Conservation (phyloP, 345 rosid species). For the Viola odorata region DNA sequence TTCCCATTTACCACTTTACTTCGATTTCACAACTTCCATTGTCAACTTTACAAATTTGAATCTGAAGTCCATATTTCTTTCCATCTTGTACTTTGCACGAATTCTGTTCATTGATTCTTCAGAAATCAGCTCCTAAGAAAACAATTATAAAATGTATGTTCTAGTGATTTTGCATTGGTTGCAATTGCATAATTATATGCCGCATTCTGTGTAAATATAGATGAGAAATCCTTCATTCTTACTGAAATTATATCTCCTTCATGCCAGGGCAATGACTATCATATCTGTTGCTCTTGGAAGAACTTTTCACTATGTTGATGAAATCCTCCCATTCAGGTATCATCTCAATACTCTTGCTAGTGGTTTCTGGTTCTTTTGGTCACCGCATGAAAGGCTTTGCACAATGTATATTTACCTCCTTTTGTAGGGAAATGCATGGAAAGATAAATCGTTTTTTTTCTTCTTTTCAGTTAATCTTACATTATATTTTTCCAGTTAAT, state of each 20-base stretch:
- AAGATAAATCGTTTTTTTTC: neutral
- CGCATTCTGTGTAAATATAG: conserved; percentile 3
- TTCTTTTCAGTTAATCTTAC: neutral
- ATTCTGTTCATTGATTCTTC: neutral
- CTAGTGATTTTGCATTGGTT: neutral
- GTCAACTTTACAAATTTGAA: neutral
- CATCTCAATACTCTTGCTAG: too few species aligned
- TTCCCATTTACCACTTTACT: neutral
- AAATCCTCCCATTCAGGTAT: conserved; percentile 87
- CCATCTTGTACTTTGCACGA: neutral
- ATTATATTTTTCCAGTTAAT: neutral
- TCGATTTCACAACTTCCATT: neutral
- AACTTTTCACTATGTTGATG: conserved; percentile 91
- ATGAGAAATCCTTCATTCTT: neutral
- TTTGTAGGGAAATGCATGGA: neutral
- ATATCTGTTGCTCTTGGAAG: conserved; percentile 87
- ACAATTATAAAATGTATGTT: neutral
- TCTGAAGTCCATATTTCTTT: neutral
- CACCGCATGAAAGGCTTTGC: neutral
- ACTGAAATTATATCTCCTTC: neutral
- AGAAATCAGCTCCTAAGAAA: neutral
- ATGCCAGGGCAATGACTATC: conserved; percentile 78
- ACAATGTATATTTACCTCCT: neutral
- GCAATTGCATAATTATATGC: conserved; percentile 1
- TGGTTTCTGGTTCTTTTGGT: neutral